These are phyloP conservation scores for Phytophthora uliginosa DNA, from an alignment of 352 stramenopile species.

Conservation along the genomic window DNA sequence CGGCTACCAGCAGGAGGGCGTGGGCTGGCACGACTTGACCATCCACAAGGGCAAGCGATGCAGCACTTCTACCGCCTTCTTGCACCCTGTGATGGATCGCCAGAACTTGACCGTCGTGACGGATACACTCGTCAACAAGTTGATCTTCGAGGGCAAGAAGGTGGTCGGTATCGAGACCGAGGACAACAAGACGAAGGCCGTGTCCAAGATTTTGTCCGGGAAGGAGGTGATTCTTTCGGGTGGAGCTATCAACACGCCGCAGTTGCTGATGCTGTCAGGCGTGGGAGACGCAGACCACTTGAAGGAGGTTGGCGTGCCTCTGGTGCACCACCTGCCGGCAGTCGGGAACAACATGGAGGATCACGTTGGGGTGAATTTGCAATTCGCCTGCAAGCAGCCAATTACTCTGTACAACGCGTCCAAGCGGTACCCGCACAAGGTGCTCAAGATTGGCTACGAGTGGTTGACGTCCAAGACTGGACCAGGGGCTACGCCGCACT, in stretches of 20 bases:
- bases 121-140: constrained; percentile 84
- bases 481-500: constrained; percentile 71
- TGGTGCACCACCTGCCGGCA: constrained; percentile 77
- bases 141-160: constrained; percentile 82
- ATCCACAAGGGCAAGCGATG: constrained; percentile 82
- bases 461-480: constrained; percentile 75
- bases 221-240: constrained; percentile 91
- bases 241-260: constrained; percentile 87
- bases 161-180: constrained; percentile 75
- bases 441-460: constrained; percentile 78
- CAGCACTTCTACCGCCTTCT: constrained; percentile 70
- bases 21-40: constrained; percentile 90
- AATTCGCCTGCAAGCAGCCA: constrained; percentile 87
- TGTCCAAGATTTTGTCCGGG: constrained; percentile 54
- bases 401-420: constrained; percentile 90
- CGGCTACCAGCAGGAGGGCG: constrained; percentile 87
- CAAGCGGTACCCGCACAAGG: constrained; percentile 85
- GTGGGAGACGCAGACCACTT: constrained; percentile 78
- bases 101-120: constrained; percentile 81
- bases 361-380: constrained; percentile 86
- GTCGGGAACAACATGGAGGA: constrained; percentile 90
- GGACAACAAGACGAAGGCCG: constrained; percentile 59
- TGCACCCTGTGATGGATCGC: constrained; percentile 66
- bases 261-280: constrained; percentile 87
- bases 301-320: constrained; percentile 69